A percentile compares a stretch with the other conserved stretches of the same genome.
Evolutionary conservation across 108 stramenopile genomes (phyloP).

Genomic region (Phaeodactylum tricornutum): DNA sequence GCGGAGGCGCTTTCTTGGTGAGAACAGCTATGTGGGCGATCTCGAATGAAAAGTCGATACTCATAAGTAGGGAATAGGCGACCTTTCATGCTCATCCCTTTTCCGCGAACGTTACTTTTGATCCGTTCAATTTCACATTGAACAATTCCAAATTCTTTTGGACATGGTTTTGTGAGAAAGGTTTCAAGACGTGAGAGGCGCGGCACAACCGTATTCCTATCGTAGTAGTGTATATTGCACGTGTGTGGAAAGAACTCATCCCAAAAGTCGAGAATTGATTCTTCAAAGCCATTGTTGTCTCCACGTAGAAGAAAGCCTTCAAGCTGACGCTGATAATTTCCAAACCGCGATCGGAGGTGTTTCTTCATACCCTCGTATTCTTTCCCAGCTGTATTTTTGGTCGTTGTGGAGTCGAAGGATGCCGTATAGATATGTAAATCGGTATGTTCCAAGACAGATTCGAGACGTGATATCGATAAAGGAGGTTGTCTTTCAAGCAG

Average conservation of each 20-base stretch:
- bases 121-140: constrained; percentile 82
- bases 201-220: constrained; percentile 63
- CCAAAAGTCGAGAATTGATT: constrained; percentile 77
- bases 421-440: no score
- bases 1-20: constrained; percentile 8
- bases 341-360: constrained; percentile 3
- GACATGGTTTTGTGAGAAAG: constrained; percentile 69
- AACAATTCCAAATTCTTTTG: constrained; percentile 67
- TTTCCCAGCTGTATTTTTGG: no score
- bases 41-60: constrained; percentile 71
- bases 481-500: no score
- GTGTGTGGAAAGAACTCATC: constrained; percentile 62
- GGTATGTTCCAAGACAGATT: no score
- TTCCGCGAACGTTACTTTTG: constrained; percentile 38
- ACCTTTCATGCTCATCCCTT: constrained; percentile 52
- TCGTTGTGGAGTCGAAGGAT: no score
- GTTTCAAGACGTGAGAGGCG: constrained; percentile 40
- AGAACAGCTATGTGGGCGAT: constrained; percentile 21
- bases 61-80: constrained; percentile 75
- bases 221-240: constrained; percentile 53
- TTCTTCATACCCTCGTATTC: no score
- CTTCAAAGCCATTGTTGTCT: constrained; percentile 43
- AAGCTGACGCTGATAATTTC: background rate
- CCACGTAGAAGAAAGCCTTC: background rate
- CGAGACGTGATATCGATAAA: no score